Evolutionary conservation across 164 flowering plant genomes (phyloP).

Genomic region (Chloranthus sessilifolius): DNA sequence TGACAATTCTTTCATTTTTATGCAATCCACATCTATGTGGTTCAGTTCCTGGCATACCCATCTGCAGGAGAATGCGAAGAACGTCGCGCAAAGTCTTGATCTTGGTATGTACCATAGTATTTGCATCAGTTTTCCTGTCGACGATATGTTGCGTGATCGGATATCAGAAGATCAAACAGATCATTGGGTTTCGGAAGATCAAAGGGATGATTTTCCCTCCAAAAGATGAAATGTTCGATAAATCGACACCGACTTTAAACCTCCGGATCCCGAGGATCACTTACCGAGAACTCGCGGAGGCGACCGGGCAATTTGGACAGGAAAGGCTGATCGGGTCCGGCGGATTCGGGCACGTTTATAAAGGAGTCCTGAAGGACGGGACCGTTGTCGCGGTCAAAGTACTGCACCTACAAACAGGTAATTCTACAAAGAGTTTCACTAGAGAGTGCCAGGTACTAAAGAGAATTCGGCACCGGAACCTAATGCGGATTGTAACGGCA

Average conservation of each 20-base stretch:
- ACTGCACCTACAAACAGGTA: constrained; percentile 18
- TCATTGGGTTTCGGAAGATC: constrained; percentile 15
- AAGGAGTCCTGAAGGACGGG: constrained; percentile 20
- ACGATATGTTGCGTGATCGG: constrained; percentile 29
- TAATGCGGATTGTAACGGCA: constrained; percentile 28
- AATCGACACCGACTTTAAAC: constrained; percentile 24
- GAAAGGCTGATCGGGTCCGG: constrained; percentile 26
- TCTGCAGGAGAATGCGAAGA: constrained; percentile 15
- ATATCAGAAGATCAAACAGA: constrained; percentile 9
- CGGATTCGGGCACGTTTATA: constrained; percentile 26
- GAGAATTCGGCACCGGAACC: constrained; percentile 25
- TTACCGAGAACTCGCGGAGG: constrained; percentile 22
- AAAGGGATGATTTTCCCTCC: constrained; percentile 6
- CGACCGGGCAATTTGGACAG: constrained; percentile 20
- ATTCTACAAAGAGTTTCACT: constrained; percentile 25
- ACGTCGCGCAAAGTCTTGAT: constrained; percentile 22
- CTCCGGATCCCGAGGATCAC: constrained; percentile 25
- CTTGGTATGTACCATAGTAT: constrained; percentile 20
- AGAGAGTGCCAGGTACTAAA: constrained; percentile 25
- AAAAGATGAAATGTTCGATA: constrained; percentile 7
- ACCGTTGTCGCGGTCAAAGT: constrained; percentile 23
- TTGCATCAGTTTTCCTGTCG: constrained; percentile 19
- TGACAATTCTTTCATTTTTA: constrained; percentile 32
- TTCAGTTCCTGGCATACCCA: constrained; percentile 25
- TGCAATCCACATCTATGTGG: constrained; percentile 45